Percentiles rank a stretch among this genome's conserved stretches.
These are phyloP conservation scores for Solanum hybrid DNA, from an alignment of 305 asterid species.

Conservation along the genomic window DNA sequence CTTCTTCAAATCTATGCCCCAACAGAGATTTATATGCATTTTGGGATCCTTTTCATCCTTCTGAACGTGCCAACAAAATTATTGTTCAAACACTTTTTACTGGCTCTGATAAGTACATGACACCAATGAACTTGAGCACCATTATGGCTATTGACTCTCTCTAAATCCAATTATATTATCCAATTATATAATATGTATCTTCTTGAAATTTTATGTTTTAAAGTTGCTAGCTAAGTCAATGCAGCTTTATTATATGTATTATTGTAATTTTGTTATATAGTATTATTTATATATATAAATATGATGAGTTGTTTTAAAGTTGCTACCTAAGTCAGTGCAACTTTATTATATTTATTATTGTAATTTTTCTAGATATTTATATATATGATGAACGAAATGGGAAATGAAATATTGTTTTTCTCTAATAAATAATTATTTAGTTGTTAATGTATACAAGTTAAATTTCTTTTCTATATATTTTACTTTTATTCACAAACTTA, in stretches of 20 bases:
- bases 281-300: no score
- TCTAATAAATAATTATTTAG: background rate
- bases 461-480: background rate
- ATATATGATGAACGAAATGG: background rate
- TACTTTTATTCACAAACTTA: background rate
- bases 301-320: background rate
- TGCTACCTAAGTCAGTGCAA: background rate
- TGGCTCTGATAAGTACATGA: conserved; percentile 38
- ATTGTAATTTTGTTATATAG: background rate
- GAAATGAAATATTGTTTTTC: background rate
- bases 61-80: conserved; percentile 37
- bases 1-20: conserved; percentile 31
- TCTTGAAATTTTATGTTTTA: background rate
- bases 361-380: background rate
- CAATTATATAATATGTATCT: background rate
- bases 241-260: background rate
- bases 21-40: conserved; percentile 37
- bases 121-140: conserved; percentile 52
- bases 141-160: conserved; percentile 39
- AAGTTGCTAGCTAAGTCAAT: background rate
- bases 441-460: background rate
- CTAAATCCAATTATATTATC: background rate
- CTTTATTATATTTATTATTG: background rate
- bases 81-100: conserved; percentile 29
- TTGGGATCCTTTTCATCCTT: conserved; percentile 57